phyloP scores from a whole-genome alignment of 345 rosid species.

The Leavenworthia alabamica region DNA sequence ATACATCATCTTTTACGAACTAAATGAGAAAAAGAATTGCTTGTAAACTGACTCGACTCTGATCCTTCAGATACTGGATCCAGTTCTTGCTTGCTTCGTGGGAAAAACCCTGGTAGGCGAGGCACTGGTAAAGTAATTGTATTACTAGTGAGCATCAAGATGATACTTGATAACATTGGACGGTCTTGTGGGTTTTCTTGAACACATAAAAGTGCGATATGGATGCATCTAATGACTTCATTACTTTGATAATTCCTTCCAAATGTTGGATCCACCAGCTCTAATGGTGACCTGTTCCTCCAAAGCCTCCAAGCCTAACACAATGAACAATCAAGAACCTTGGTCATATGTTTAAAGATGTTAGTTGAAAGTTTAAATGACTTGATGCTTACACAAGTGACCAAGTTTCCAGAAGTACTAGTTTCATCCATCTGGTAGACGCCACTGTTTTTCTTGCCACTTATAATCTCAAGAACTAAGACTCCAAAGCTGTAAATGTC shows the following conservation, averaged over 20 bases:
- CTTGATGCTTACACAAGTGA: conserved; percentile 16
- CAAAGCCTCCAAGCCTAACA: conserved; percentile 29
- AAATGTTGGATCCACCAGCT: conserved; percentile 19
- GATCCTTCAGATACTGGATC: not conserved
- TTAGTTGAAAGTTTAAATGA: not conserved
- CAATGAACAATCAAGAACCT: not conserved
- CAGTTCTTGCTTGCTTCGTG: not conserved
- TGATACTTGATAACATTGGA: conserved; percentile 12
- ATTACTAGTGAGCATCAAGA: conserved; percentile 25
- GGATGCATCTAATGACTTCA: conserved; percentile 25
- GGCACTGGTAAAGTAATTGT: conserved; percentile 23
- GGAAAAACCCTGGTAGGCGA: conserved; percentile 5
- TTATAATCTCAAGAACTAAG: conserved; percentile 27
- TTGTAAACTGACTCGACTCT: not conserved
- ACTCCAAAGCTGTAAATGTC: conserved; percentile 28
- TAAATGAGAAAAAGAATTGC: not conserved
- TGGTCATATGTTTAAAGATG: not conserved
- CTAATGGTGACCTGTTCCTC: conserved; percentile 17
- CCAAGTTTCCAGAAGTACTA: conserved; percentile 21
- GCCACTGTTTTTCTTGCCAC: conserved; percentile 14
- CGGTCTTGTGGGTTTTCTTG: conserved; percentile 21
- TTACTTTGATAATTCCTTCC: conserved; percentile 6
- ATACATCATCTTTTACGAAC: not conserved
- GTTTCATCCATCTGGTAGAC: conserved; percentile 24
- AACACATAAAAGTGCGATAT: conserved; percentile 28